Evolutionary conservation across 129 eudicot genomes (phyloP).

Genomic region (Chrysanthemum seticuspe): DNA sequence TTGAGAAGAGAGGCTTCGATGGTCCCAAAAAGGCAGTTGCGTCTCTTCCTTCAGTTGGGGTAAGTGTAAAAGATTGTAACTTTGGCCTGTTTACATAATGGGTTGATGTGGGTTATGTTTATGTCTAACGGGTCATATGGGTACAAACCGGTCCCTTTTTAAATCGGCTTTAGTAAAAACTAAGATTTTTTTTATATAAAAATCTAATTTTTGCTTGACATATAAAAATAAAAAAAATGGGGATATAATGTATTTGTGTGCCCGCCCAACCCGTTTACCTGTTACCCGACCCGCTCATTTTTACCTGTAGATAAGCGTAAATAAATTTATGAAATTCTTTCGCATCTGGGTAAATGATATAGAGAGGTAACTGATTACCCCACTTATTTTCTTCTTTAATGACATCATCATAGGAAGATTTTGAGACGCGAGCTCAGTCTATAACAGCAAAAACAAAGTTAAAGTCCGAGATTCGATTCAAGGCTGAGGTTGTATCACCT

Average conservation of each 20-base stretch:
- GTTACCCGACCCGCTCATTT: no score
- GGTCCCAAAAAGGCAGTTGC: slow-evolving; percentile 56
- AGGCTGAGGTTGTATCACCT: slow-evolving; percentile 85
- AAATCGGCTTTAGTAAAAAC: no score
- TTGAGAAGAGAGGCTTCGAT: slow-evolving; percentile 86
- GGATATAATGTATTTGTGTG: no score
- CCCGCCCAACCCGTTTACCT: no score
- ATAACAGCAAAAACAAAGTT: slow-evolving; percentile 77
- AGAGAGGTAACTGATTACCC: background rate
- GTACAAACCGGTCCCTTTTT: no score
- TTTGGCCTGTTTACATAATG: no score
- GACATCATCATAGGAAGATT: slow-evolving; percentile 67
- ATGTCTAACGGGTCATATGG: no score
- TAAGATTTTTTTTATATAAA: no score
- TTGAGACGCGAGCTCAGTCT: slow-evolving; percentile 81
- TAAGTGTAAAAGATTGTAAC: slow-evolving; percentile 21
- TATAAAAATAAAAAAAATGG: no score
- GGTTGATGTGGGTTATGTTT: no score
- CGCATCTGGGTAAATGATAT: slow-evolving; percentile 11
- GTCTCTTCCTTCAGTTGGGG: slow-evolving; percentile 95
- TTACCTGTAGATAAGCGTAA: background rate
- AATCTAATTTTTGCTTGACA: no score
- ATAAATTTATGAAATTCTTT: slow-evolving; percentile 10
- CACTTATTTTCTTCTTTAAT: slow-evolving; percentile 9
- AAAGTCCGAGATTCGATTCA: slow-evolving; percentile 84